Conservation (phyloP, 495 filamentous ascomycete genomes). For the Monascus purpureus region DNA sequence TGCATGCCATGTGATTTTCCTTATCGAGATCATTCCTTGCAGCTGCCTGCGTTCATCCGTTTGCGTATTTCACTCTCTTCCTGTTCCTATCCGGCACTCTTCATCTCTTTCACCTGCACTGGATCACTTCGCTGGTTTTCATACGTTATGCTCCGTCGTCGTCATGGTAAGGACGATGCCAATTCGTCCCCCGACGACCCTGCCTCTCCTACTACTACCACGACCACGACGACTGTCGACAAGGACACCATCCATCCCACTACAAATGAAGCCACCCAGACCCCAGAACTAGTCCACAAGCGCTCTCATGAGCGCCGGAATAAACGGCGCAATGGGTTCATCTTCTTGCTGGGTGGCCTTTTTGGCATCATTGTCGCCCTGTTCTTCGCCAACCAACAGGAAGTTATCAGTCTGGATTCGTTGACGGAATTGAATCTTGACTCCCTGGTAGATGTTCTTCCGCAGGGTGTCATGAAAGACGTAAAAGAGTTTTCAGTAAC, state of each 20-base stretch:
- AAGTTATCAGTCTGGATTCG: slow-evolving; percentile 69
- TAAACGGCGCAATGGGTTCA: slow-evolving; percentile 61
- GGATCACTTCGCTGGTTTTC: slow-evolving; percentile 7
- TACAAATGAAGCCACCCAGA: slow-evolving; percentile 2
- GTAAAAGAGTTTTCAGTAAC: slow-evolving; percentile 68
- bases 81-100: too few species aligned
- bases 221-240: slow-evolving; percentile 5
- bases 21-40: too few species aligned
- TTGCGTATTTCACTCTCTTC: too few species aligned
- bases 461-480: slow-evolving; percentile 67
- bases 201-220: slow-evolving; percentile 3
- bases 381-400: slow-evolving; percentile 72
- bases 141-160: slow-evolving; percentile 29
- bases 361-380: slow-evolving; percentile 71
- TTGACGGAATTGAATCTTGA: slow-evolving; percentile 76
- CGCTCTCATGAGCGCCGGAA: slow-evolving; percentile 38
- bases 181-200: slow-evolving; percentile 2
- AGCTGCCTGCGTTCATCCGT: too few species aligned
- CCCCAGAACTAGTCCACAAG: too few species aligned
- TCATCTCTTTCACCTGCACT: not conserved
- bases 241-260: slow-evolving; percentile 2
- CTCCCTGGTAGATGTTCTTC: slow-evolving; percentile 65
- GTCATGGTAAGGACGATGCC: slow-evolving; percentile 20
- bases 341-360: slow-evolving; percentile 71
- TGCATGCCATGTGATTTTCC: not conserved